phyloP scores from a whole-genome alignment of 75 land plant species.

The Larix kaempferi region DNA sequence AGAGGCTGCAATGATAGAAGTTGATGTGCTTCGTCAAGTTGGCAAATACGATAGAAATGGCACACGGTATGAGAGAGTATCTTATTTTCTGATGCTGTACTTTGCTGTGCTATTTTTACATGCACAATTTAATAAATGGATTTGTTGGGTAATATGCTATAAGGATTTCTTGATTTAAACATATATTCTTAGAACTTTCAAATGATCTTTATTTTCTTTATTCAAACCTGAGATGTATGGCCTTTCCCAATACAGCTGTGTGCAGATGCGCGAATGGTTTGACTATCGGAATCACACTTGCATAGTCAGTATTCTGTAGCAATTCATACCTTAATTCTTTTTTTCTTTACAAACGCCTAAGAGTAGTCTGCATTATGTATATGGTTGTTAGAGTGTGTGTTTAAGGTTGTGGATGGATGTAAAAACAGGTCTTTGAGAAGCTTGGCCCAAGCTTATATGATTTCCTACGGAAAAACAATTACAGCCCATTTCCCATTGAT shows the following conservation, averaged over 20 bases:
- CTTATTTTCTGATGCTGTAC: neutral
- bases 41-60: constrained; percentile 59
- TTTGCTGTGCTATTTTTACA: neutral
- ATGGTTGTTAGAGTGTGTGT: neutral
- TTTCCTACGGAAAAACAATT: constrained; percentile 81
- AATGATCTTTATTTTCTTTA: neutral
- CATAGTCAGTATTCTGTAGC: constrained; percentile 43
- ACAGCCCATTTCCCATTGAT: constrained; percentile 83
- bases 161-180: neutral
- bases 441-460: constrained; percentile 95
- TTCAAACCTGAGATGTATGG: constrained; percentile 4
- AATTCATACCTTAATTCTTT: constrained; percentile 5
- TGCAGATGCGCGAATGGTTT: constrained; percentile 61
- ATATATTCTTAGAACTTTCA: neutral
- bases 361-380: neutral
- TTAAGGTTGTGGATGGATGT: constrained; percentile 20
- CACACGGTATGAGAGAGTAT: constrained; percentile 43
- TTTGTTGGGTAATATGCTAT: neutral
- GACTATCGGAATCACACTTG: constrained; percentile 68
- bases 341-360: constrained; percentile 8
- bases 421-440: constrained; percentile 85
- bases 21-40: constrained; percentile 67
- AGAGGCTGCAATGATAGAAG: constrained; percentile 92
- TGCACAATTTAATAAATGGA: neutral
- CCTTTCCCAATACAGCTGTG: constrained; percentile 42